These are phyloP conservation scores for Nakazawaea ernobii DNA, from an alignment of 805 yeast genomes.

Conservation along the genomic window DNA sequence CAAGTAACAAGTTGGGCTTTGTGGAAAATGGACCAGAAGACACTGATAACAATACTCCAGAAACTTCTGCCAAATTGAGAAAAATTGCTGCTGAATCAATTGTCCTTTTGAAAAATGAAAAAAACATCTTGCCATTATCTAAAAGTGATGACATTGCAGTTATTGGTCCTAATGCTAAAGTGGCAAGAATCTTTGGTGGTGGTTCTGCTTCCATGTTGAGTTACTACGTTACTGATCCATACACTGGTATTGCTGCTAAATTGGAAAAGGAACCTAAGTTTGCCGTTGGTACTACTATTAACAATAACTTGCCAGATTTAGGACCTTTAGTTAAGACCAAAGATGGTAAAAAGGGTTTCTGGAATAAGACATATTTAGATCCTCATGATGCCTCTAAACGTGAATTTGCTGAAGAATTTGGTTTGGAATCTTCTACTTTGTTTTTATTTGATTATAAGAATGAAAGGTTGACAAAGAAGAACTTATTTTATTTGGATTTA, in stretches of 20 bases:
- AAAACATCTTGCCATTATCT: constrained; percentile 38
- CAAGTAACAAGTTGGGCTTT: constrained; percentile 29
- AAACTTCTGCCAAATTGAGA: constrained; percentile 36
- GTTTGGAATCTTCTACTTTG: constrained; percentile 15
- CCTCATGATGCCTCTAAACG: constrained; percentile 20
- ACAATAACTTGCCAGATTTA: constrained; percentile 18
- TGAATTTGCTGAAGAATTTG: constrained; percentile 22
- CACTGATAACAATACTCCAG: constrained; percentile 39
- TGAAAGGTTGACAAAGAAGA: constrained; percentile 14
- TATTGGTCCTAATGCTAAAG: constrained; percentile 56
- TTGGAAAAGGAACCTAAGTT: constrained; percentile 14
- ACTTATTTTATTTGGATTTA: constrained; percentile 32
- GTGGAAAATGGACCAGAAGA: constrained; percentile 33
- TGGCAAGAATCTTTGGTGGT: constrained; percentile 50
- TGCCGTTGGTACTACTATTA: constrained; percentile 17
- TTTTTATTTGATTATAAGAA: constrained; percentile 20
- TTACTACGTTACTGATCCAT: constrained; percentile 44
- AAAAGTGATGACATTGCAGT: constrained; percentile 38
- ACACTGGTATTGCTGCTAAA: constrained; percentile 34
- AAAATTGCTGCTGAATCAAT: constrained; percentile 43
- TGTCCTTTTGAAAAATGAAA: constrained; percentile 52
- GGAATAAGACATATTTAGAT: constrained; percentile 22
- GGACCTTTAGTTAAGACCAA: constrained; percentile 17
- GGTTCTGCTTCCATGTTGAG: constrained; percentile 53
- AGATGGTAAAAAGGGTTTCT: constrained; percentile 22